These are phyloP conservation scores for Pythium brassicae DNA, from an alignment of 352 stramenopile genomes.

Conservation along the genomic window DNA sequence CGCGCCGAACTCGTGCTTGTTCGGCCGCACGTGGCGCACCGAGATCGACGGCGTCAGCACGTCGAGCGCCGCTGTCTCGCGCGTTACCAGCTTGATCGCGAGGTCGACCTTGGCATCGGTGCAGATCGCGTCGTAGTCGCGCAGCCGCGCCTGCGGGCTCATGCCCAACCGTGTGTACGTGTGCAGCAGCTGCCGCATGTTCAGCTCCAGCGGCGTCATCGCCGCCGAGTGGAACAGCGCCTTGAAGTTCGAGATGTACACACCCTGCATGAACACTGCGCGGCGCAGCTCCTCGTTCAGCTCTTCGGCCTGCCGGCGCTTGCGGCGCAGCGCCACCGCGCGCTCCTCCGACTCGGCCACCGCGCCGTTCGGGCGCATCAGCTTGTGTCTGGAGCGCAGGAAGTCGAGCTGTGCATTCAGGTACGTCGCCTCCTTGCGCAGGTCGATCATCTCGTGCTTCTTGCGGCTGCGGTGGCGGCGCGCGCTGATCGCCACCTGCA, in stretches of 20 bases:
- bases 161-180: slow-evolving; percentile 49
- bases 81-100: slow-evolving; percentile 42
- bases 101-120: slow-evolving; percentile 42
- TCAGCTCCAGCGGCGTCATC: slow-evolving; percentile 23
- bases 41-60: slow-evolving; percentile 35
- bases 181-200: slow-evolving; percentile 48
- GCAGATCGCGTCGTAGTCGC: slow-evolving; percentile 44
- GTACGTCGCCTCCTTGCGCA: slow-evolving; percentile 30
- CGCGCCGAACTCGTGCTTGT: slow-evolving; percentile 30
- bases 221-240: slow-evolving; percentile 26
- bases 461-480: slow-evolving; percentile 36
- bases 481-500: slow-evolving; percentile 33
- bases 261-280: slow-evolving; percentile 41
- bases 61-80: slow-evolving; percentile 35
- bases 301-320: slow-evolving; percentile 25
- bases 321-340: slow-evolving; percentile 25
- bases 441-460: slow-evolving; percentile 40
- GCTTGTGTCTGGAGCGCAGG: slow-evolving; percentile 27
- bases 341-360: slow-evolving; percentile 28
- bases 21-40: slow-evolving; percentile 21
- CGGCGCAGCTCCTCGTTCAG: slow-evolving; percentile 47
- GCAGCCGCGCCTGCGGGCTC: slow-evolving; percentile 26
- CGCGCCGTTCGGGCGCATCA: slow-evolving; percentile 17
- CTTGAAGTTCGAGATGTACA: slow-evolving; percentile 39
- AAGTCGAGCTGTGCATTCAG: slow-evolving; percentile 26